A percentile compares a stretch with the other conserved stretches of the same genome.
phyloP scores from a whole-genome alignment of 2,329 filamentous ascomycete genomes.

The Talaromyces funiculosus region DNA sequence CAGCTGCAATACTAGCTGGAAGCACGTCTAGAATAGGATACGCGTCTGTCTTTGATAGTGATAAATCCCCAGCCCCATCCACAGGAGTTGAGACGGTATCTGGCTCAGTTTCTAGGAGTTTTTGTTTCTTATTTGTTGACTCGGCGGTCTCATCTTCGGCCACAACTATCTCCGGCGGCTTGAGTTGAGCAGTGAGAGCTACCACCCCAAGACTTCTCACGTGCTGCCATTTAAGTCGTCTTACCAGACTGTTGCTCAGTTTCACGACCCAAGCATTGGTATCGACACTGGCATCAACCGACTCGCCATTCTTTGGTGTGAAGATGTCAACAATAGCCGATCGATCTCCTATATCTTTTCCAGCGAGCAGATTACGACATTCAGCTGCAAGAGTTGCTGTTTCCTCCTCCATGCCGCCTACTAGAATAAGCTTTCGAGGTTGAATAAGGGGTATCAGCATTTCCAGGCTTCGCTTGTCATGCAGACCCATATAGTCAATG shows the following conservation, averaged over 20 bases:
- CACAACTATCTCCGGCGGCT: constrained; percentile 40
- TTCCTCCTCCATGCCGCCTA: constrained; percentile 73
- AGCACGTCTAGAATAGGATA: constrained; percentile 55
- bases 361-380: constrained; percentile 61
- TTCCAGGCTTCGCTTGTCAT: constrained; percentile 87
- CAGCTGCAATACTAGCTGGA: constrained; percentile 59
- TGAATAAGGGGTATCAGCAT: constrained; percentile 93
- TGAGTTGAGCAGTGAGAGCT: constrained; percentile 73
- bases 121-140: constrained; percentile 48
- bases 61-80: constrained; percentile 19
- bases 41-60: constrained; percentile 27
- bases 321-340: constrained; percentile 54
- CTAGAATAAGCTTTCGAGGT: constrained; percentile 89
- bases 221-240: constrained; percentile 88
- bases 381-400: constrained; percentile 73
- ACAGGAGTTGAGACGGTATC: constrained; percentile 25
- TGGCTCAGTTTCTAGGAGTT: constrained; percentile 44
- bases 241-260: constrained; percentile 75
- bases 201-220: constrained; percentile 86
- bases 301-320: constrained; percentile 67
- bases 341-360: constrained; percentile 30
- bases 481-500: constrained; percentile 85
- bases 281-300: constrained; percentile 87
- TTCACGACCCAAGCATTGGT: constrained; percentile 97
- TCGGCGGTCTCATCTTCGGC: constrained; percentile 35